Evolutionary conservation across 2,329 filamentous ascomycete genomes (phyloP).

Genomic region (Lachnellula hyalina): DNA sequence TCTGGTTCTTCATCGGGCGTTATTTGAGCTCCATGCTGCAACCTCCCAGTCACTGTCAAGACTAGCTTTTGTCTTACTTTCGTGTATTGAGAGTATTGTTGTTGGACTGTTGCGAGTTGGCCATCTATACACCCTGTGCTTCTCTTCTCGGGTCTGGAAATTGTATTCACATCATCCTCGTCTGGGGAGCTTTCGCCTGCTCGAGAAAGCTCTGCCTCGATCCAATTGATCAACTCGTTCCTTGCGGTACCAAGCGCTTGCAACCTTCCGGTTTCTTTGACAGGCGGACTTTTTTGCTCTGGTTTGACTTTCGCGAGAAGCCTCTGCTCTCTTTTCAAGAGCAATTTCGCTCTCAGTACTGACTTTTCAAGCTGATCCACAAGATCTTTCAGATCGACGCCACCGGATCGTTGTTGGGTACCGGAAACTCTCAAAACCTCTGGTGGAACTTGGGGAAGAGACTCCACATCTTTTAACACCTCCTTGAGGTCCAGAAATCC

Average conservation of each 20-base stretch:
- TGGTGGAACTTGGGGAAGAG: constrained; percentile 25
- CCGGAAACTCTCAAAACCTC: constrained; percentile 21
- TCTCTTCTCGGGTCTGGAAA: constrained; percentile 10
- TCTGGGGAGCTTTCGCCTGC: constrained; percentile 36
- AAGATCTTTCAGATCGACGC: constrained; percentile 42
- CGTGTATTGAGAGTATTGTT: constrained; percentile 51
- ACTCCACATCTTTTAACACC: constrained; percentile 18
- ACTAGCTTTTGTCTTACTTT: constrained; percentile 45
- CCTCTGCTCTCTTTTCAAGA: constrained; percentile 51
- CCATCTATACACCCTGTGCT: constrained; percentile 20
- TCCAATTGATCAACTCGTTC: constrained; percentile 59
- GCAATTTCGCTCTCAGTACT: constrained; percentile 52
- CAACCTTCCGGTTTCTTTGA: constrained; percentile 25
- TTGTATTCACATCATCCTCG: constrained; percentile 18
- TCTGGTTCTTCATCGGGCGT: neutral
- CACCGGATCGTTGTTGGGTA: constrained; percentile 25
- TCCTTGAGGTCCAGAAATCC: constrained; percentile 41
- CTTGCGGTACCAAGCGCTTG: constrained; percentile 52
- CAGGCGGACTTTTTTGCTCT: neutral
- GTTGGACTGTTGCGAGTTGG: constrained; percentile 36
- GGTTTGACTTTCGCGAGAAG: constrained; percentile 42
- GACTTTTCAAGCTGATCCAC: constrained; percentile 52
- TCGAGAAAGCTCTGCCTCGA: constrained; percentile 55
- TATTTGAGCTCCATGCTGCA: constrained; percentile 5
- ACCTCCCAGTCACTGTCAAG: constrained; percentile 17